Evolutionary conservation across 768 basidiomycete genomes (phyloP), one percentile per base, ranked within the genome.

Genomic region (Auriscalpium microsporum): DNA sequence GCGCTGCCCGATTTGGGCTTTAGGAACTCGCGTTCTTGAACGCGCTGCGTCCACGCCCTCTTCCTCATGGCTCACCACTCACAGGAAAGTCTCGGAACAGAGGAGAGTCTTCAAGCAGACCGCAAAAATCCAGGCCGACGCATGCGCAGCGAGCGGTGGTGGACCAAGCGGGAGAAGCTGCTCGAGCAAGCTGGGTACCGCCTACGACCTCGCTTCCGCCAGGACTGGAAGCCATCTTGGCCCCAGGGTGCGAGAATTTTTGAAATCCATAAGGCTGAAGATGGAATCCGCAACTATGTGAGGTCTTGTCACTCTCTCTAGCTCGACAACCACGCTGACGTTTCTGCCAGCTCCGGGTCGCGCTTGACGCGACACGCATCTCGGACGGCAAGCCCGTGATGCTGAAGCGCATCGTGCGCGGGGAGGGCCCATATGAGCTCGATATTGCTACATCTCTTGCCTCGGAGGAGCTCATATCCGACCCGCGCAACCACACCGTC

Each of bases 401-500:
- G 28, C 7, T 28, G 28, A 28, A 28, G 28, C 28, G 28, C 28
- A 7, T 28, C 2, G 28, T 28, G 28, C 28, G 28, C 5, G 28
- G 5, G 28, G 28, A 52, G 1, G 53, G 49, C 19, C 37, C 54
- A 21, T 49, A 56, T 7, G 62, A 67, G 17, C 14, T 53, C 5
- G n/a, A 3, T 1, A 58, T 62, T 2, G 16, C 47, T 4, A 36
- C 13, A 33, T 45, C 54, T 1, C 52, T 66, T 33, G 56, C 53
- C 5, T 49, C 50, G 13, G 37, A 53, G 3, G 52, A 14, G 8
- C 48, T 63, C 3, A 48, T 45, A 13, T 45, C 34, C 0, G 58
- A 63, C 33, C 50, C 66, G 10, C 55, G 61, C 4, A 67, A 67
- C 34, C 67, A 66, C 49, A 64, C 57, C 35, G 60, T 62, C 0